Conservation (phyloP, 2,329 filamentous ascomycete genomes). For the Aspergillus hortae region DNA sequence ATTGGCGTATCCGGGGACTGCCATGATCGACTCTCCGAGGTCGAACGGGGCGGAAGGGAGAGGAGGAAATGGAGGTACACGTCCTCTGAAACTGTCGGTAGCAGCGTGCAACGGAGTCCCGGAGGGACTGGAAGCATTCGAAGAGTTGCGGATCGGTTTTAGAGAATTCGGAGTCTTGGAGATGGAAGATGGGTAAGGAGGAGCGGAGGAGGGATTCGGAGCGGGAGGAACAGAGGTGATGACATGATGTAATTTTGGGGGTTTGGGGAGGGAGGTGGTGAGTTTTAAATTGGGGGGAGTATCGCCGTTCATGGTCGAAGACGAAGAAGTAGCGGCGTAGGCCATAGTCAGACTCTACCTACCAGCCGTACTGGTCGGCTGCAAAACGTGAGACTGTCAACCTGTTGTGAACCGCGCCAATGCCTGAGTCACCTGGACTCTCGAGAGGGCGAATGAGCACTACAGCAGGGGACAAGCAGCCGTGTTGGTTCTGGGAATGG, state of each 20-base stretch:
- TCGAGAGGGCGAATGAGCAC: conserved; percentile 30
- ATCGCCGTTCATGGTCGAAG: conserved; percentile 36
- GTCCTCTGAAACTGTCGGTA: conserved; percentile 31
- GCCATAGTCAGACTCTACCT: conserved; percentile 31
- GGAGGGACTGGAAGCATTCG: conserved; percentile 33
- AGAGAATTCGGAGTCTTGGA: conserved; percentile 27
- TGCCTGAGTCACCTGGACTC: conserved; percentile 40
- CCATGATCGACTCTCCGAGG: conserved; percentile 68
- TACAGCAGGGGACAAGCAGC: conserved; percentile 26
- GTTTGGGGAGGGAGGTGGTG: conserved; percentile 27
- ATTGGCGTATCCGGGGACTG: conserved; percentile 39
- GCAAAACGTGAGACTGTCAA: conserved; percentile 23
- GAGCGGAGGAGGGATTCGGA: conserved; percentile 23
- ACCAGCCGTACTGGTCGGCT: conserved; percentile 30
- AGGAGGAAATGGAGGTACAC: conserved; percentile 23
- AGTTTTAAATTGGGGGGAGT: conserved; percentile 35
- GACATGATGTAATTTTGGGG: conserved; percentile 35
- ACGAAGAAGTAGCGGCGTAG: conserved; percentile 33
- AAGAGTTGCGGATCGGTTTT: conserved; percentile 23
- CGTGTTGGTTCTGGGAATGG: conserved; percentile 24
- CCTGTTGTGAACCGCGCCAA: conserved; percentile 30
- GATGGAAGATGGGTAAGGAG: conserved; percentile 28
- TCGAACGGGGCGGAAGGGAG: conserved; percentile 56
- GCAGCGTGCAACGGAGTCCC: conserved; percentile 33
- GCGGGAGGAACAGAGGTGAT: conserved; percentile 27